Evolutionary conservation across 2,329 filamentous ascomycete species (phyloP).

Genomic region (Gliomastix tumulicola): DNA sequence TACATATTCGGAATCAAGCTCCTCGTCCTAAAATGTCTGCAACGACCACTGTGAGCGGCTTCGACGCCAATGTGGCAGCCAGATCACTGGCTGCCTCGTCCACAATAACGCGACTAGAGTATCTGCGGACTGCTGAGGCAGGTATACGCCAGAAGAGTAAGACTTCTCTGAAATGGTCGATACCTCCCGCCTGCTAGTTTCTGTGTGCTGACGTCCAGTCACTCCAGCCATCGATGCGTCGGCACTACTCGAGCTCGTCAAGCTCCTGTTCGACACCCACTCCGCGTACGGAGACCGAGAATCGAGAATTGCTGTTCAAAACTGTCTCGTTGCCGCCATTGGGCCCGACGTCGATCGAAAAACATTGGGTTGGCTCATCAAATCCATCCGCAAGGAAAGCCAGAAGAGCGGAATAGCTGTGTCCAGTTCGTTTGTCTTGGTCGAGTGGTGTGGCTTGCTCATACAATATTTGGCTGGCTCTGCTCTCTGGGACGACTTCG

Average conservation of each 20-base stretch:
- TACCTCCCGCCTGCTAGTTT: neutral
- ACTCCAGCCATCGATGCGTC: constrained; percentile 37
- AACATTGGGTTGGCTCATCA: constrained; percentile 57
- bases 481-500: constrained; percentile 56
- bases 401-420: constrained; percentile 71
- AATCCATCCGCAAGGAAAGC: constrained; percentile 63
- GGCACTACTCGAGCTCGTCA: constrained; percentile 50
- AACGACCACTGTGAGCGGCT: too few species aligned
- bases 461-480: constrained; percentile 63
- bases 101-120: too few species aligned
- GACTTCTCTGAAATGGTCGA: too few species aligned
- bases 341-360: constrained; percentile 45
- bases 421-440: constrained; percentile 76
- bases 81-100: too few species aligned
- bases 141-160: too few species aligned
- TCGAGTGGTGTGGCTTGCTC: constrained; percentile 82
- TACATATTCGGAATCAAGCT: too few species aligned
- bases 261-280: constrained; percentile 79
- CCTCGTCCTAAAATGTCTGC: too few species aligned
- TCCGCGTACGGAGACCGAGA: constrained; percentile 78
- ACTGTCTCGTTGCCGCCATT: constrained; percentile 66
- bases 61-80: too few species aligned
- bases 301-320: constrained; percentile 76
- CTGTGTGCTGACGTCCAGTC: constrained; percentile 1
- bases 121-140: too few species aligned